Conservation (phyloP, 495 filamentous ascomycete genomes). For the Poronia punctata region DNA sequence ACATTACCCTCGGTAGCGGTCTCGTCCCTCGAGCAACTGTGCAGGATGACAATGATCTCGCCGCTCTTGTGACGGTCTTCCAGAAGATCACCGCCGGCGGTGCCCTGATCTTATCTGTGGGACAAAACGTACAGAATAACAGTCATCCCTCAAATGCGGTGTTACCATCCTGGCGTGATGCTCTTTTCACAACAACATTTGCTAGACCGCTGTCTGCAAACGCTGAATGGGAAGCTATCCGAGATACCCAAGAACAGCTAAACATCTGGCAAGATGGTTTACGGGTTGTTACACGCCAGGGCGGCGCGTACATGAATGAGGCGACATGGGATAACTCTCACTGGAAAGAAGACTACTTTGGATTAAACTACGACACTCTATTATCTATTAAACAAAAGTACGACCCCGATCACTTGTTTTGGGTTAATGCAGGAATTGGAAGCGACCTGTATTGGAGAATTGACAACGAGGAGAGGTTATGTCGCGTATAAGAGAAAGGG, state of each 20-base stretch:
- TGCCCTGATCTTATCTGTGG: not conserved
- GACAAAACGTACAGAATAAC: constrained; percentile 20
- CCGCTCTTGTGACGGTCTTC: constrained; percentile 17
- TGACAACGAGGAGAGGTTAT: not conserved
- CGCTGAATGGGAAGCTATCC: not conserved
- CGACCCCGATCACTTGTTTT: not conserved
- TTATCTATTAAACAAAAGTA: not conserved
- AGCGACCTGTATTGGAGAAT: not conserved
- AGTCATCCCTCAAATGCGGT: constrained; percentile 32
- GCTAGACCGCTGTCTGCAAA: not conserved
- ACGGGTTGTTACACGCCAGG: not conserved
- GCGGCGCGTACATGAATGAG: not conserved
- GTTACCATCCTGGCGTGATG: constrained; percentile 45
- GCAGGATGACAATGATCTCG: constrained; percentile 15
- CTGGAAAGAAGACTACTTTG: constrained; percentile 2
- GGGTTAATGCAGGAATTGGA: not conserved
- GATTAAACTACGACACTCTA: not conserved
- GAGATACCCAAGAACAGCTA: not conserved
- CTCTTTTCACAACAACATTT: constrained; percentile 24
- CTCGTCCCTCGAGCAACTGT: constrained; percentile 45
- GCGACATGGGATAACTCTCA: not conserved
- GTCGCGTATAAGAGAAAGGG: not conserved
- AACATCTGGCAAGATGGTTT: not conserved
- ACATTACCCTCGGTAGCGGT: constrained; percentile 33
- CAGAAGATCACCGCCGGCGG: constrained; percentile 27